Conservation (phyloP, 2,329 filamentous ascomycete genomes). For the Emergomyces pasteurianus region DNA sequence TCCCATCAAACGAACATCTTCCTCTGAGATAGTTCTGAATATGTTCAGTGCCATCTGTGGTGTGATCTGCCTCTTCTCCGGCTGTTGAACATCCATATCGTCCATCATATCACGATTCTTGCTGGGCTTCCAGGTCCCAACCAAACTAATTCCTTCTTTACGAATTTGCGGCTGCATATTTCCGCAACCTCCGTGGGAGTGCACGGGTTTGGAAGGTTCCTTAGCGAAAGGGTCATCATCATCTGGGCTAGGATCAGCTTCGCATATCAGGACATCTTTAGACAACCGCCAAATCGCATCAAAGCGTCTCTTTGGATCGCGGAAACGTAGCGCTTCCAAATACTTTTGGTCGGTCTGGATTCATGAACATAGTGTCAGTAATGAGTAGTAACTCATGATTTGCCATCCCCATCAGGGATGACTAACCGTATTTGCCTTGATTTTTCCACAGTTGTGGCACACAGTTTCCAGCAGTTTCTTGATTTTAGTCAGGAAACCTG, state of each 20-base stretch:
- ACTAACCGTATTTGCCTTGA: conserved; percentile 97
- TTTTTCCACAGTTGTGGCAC: conserved; percentile 97
- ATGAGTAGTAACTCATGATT: conserved; percentile 37
- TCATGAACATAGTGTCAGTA: conserved; percentile 30
- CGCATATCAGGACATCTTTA: conserved; percentile 76
- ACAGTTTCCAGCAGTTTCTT: conserved; percentile 99
- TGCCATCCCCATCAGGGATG: conserved; percentile 47
- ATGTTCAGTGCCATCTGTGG: conserved; percentile 76
- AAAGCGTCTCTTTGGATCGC: conserved; percentile 91
- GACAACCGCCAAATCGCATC: conserved; percentile 84
- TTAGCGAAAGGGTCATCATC: conserved; percentile 59
- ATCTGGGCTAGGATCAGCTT: conserved; percentile 59
- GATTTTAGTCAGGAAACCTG: conserved; percentile 95
- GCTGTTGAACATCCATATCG: conserved; percentile 46
- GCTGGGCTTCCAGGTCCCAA: conserved; percentile 57
- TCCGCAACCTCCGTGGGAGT: conserved; percentile 79
- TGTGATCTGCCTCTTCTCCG: conserved; percentile 71
- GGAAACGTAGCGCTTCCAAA: conserved; percentile 63
- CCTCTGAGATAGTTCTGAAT: conserved; percentile 70
- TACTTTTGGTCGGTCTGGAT: conserved; percentile 74
- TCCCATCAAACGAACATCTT: conserved; percentile 76
- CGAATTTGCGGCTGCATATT: conserved; percentile 82
- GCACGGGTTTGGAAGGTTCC: conserved; percentile 41
- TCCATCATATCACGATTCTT: conserved; percentile 65
- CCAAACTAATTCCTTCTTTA: conserved; percentile 73